phyloP scores from a whole-genome alignment of 1,284 basidiomycete genomes.

The Pisolithus thermaeus region DNA sequence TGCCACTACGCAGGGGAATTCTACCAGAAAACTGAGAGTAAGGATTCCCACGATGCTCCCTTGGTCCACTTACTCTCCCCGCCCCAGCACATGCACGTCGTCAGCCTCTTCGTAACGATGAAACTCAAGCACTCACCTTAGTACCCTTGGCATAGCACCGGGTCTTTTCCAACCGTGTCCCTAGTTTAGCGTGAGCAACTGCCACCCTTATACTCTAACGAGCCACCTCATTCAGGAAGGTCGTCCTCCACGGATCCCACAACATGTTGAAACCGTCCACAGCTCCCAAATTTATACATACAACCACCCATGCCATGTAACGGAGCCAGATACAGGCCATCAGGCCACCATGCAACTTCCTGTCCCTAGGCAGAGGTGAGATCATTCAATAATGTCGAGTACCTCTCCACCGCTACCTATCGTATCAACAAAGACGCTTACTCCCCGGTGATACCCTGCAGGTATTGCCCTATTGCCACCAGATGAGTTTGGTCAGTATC shows the following conservation, averaged over 20 bases:
- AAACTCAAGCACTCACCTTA: too few species aligned
- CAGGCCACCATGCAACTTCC: slow-evolving; percentile 1
- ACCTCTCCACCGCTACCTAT: neutral
- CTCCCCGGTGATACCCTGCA: neutral
- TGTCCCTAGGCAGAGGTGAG: slow-evolving; percentile 5
- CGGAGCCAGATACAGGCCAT: slow-evolving; percentile 8
- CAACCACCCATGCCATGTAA: slow-evolving; percentile 7
- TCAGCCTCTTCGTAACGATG: too few species aligned
- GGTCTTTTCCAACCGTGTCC: too few species aligned
- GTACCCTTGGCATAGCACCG: too few species aligned
- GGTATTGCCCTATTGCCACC: neutral
- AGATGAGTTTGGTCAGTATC: neutral
- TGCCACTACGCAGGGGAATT: too few species aligned
- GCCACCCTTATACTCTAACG: slow-evolving; percentile 7
- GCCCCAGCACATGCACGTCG: too few species aligned
- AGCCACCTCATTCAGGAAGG: slow-evolving; percentile 3
- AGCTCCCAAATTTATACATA: slow-evolving; percentile 7
- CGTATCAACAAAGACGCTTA: slow-evolving; percentile 1
- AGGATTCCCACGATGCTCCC: too few species aligned
- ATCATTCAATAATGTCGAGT: slow-evolving; percentile 3
- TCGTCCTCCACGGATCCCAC: slow-evolving; percentile 2
- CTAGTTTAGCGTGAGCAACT: slow-evolving; percentile 16
- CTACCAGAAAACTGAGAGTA: too few species aligned
- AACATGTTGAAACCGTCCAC: slow-evolving; percentile 23
- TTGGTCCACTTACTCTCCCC: too few species aligned